phyloP scores from a whole-genome alignment of 371 early-diverging fungal species.

The Mucor lusitanicus region DNA sequence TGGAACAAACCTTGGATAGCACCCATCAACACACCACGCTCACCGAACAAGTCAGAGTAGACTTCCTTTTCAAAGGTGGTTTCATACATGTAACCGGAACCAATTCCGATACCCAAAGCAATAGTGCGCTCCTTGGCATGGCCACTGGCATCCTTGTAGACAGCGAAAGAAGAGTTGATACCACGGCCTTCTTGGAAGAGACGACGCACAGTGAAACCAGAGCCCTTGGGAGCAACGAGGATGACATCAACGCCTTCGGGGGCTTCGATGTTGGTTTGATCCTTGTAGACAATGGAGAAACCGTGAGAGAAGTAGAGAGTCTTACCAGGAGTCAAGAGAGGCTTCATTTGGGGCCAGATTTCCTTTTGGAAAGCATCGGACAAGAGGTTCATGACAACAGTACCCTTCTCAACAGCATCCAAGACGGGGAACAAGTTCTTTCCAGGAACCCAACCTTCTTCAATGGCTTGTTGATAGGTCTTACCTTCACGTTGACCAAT shows the following conservation, averaged over 20 bases:
- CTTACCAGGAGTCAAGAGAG: constrained; percentile 93
- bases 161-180: constrained; percentile 96
- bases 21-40: constrained; percentile 98
- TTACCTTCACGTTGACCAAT: constrained; percentile 94
- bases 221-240: constrained; percentile 95
- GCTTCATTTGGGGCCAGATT: constrained; percentile 89
- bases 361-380: constrained; percentile 96
- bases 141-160: constrained; percentile 92
- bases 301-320: constrained; percentile 98
- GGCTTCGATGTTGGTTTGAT: constrained; percentile 89
- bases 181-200: constrained; percentile 97
- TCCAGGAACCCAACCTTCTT: constrained; percentile 96
- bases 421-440: constrained; percentile 94
- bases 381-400: constrained; percentile 93
- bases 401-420: constrained; percentile 90
- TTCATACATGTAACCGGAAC: constrained; percentile 96
- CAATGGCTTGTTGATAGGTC: constrained; percentile 91
- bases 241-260: constrained; percentile 94
- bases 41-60: constrained; percentile 95
- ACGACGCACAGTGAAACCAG: constrained; percentile 95
- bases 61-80: constrained; percentile 97
- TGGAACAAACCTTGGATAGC: constrained; percentile 96
- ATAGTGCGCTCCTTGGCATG: constrained; percentile 92
- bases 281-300: constrained; percentile 92
- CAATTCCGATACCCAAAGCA: constrained; percentile 94